Evolutionary conservation across 345 rosid species (phyloP), one percentile per base, ranked within the genome.

Genomic region (Salix viminalis): DNA sequence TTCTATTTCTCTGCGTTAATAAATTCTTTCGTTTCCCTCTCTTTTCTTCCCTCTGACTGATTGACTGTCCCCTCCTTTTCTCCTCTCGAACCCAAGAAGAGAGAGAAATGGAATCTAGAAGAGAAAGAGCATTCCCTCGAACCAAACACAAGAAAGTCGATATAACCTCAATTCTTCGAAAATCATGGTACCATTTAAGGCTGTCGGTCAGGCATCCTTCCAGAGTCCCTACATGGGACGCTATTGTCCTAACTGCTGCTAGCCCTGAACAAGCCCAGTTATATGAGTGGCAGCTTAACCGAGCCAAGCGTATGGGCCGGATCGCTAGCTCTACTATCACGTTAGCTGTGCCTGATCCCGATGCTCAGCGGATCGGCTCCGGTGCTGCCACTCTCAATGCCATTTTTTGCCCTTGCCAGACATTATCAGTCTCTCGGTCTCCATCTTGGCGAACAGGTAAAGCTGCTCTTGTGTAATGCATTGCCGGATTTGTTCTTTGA

Each of bases 361-460:
- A 92, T 12, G 98, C 96, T 73, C 91, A 86, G 39, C 94, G 97
- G 89, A 93, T 93, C 79, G 97, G 98, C 16, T 96, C 99, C 39
- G 98, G 99, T 6, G 97, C 98, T 37, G 99, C 98, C 67, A 96
- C 98, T 67, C 95, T 96, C 81, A 90, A 96, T 65, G 97, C 99
- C 79, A 82, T 96, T 73, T 73, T 74, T 73, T 65, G 93, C 97
- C 71, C 94, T 96, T 18, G 86, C 94, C 28, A 76, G 61, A 41
- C 91, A 87, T 82, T 91, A 88, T 56, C 79, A 79, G 42, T 69
- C 80, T 6, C 75, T 84, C 7, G 83, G 86, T 1, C 72, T 82
- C 61, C 62, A 79, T 81, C 76, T 75, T 65, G 77, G 34, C 21
- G 78, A 72, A 3, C 80, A 85, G 89, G 90, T 89, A 60, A 28